Evolutionary conservation across 75 land plant genomes (phyloP).

Genomic region (Cunninghamia lanceolata): DNA sequence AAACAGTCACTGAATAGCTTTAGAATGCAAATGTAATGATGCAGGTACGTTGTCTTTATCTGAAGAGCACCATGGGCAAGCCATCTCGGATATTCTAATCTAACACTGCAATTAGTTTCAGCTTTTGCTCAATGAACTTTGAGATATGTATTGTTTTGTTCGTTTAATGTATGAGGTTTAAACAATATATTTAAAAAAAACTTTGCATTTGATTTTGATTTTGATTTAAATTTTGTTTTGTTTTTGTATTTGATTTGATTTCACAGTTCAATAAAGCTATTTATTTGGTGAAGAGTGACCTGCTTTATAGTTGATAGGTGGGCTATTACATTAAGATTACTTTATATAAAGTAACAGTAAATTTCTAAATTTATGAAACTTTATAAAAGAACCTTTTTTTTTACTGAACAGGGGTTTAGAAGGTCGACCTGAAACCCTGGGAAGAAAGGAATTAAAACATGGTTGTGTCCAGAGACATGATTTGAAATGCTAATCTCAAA

Average conservation of each 20-base stretch:
- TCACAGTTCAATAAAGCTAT: neutral
- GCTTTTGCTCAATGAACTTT: neutral
- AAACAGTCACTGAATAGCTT: neutral
- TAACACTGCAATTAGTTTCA: neutral
- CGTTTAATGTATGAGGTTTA: neutral
- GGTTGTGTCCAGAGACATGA: no score
- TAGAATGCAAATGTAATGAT: neutral
- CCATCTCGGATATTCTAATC: conserved; percentile 49
- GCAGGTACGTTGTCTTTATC: conserved; percentile 74
- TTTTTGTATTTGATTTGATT: neutral
- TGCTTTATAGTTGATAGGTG: no score
- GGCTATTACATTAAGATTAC: neutral
- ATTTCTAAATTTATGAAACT: neutral
- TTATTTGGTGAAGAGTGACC: no score
- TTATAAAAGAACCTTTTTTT: no score
- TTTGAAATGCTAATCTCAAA: no score
- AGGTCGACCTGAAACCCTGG: no score
- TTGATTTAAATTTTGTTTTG: neutral
- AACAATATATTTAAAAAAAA: neutral
- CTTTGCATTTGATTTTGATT: neutral
- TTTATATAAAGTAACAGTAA: neutral
- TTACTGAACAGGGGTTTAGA: no score
- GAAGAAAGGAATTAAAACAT: no score
- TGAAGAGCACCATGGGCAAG: conserved; percentile 88
- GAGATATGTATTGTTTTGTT: neutral